Evolutionary conservation across 805 yeast species (phyloP), one percentile per base, ranked within the genome.

Genomic region (Nakazawaea ernobii): DNA sequence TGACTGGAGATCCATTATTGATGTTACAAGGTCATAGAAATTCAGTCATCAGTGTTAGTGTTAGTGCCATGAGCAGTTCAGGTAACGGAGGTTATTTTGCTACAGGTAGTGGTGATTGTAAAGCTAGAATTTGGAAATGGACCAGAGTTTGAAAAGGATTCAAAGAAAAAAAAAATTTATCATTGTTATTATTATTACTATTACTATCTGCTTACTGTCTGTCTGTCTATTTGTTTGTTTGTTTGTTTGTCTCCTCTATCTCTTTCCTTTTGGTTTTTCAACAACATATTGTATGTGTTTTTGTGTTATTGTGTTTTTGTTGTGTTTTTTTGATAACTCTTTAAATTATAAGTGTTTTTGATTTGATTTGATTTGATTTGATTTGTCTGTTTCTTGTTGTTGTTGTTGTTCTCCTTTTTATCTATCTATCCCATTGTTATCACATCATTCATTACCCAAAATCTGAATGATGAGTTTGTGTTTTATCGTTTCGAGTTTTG

Each of bases 11-110:
- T 66, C 95, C 96, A 46, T 80, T 89, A 66, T 75, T 92, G 61
- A 89, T 91, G 96, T 76, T 94, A 58, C 97, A 90, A 71, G 98
- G 98, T 32, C 98, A 92, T 67, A 82, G 94, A 64, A 92, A 92
- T 71, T 86, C 96, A 8, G 98, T 94, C 42, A 92, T 92, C 56
- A 83, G 92, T 47, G 98, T 92, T 35, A 89, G 96, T 42, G 96
- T 94, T 20, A 82, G 94, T 24, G 89, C 90, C 55, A 82, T 81
- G 52, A 83, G 88, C 52, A 72, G 74, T 49, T 53, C 64, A 14
- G 58, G 57, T 48, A 77, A 77, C 52, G 83, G 80, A 54, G 92
- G 95, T 42, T 82, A 88, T 58, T 94, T 92, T 73, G 98, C 98
- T 47, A 91, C 98, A 11, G 98, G 98, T 49, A 79, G 89, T 67